These are phyloP conservation scores for Neophaeococcomyces aloes DNA, from an alignment of 2,329 filamentous ascomycete species.

Conservation along the genomic window DNA sequence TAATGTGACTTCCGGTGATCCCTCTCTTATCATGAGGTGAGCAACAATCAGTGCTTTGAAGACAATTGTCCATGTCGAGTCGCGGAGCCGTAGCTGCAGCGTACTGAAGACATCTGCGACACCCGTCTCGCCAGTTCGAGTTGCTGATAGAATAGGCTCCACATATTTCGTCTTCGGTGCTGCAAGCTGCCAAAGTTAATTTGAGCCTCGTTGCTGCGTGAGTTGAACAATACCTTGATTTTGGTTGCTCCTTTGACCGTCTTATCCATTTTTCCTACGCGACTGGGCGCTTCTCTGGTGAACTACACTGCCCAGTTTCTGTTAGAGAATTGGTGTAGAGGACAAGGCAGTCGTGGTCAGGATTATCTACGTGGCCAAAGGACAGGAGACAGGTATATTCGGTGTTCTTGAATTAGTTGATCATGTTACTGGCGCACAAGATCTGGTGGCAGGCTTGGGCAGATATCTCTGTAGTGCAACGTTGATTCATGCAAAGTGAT, in stretches of 20 bases:
- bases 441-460: background rate
- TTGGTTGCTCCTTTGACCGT: slow-evolving; percentile 98
- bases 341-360: too few relatives aligned
- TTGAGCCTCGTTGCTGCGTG: background rate
- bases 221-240: slow-evolving; percentile 60
- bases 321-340: too few relatives aligned
- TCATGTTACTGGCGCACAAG: slow-evolving; percentile 2
- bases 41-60: slow-evolving; percentile 96
- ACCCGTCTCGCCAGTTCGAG: slow-evolving; percentile 85
- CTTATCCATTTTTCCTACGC: slow-evolving; percentile 97
- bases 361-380: background rate
- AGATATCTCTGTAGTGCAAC: background rate
- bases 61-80: slow-evolving; percentile 98
- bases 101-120: slow-evolving; percentile 93
- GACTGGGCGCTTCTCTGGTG: too few relatives aligned
- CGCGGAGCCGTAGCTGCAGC: slow-evolving; percentile 74
- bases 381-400: background rate
- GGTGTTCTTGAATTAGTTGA: background rate
- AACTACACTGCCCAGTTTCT: too few relatives aligned
- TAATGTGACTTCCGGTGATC: slow-evolving; percentile 77
- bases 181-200: slow-evolving; percentile 54
- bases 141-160: slow-evolving; percentile 92
- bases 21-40: slow-evolving; percentile 95
- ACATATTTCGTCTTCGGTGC: slow-evolving; percentile 99
- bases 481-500: background rate